Percentiles rank a stretch among this genome's conserved stretches.
Conservation (phyloP, 176 grass and related monocot species). For the Raddia distichophylla region DNA sequence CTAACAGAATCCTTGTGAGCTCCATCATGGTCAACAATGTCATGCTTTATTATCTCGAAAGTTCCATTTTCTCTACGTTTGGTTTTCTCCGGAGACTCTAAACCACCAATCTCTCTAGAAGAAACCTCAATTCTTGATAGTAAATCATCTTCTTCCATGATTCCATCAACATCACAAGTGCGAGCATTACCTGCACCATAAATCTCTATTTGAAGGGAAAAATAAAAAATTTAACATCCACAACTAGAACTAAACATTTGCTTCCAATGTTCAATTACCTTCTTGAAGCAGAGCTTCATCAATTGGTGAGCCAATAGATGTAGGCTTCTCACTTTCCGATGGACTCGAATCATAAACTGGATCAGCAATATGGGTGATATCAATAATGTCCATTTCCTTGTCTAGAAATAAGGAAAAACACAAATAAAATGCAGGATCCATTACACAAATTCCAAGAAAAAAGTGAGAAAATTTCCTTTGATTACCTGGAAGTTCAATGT, state of each 20-base stretch:
- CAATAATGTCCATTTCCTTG: conserved; percentile 39
- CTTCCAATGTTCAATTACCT: conserved; percentile 34
- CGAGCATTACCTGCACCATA: conserved; percentile 29
- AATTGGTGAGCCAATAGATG: conserved; percentile 43
- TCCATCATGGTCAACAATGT: conserved; percentile 29
- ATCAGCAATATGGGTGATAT: conserved; percentile 42
- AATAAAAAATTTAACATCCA: not conserved
- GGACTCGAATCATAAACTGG: conserved; percentile 61
- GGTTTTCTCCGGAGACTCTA: conserved; percentile 44
- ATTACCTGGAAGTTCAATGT: conserved; percentile 40
- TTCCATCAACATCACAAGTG: conserved; percentile 6
- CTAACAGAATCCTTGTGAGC: not conserved
- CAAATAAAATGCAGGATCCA: not conserved
- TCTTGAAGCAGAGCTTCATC: conserved; percentile 32
- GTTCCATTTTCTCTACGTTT: conserved; percentile 22
- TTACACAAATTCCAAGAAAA: conserved; percentile 9
- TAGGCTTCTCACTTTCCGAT: conserved; percentile 42
- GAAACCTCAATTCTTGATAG: not conserved
- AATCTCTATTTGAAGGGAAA: not conserved
- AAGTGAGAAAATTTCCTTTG: not conserved
- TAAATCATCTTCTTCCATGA: conserved; percentile 23
- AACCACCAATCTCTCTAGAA: conserved; percentile 26
- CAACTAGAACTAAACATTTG: not conserved
- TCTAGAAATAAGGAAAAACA: conserved; percentile 30
- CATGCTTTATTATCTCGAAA: conserved; percentile 31